Evolutionary conservation across 108 stramenopile genomes (phyloP), one percentile per base, ranked within the genome.

Genomic region (Nitzschia sp.): DNA sequence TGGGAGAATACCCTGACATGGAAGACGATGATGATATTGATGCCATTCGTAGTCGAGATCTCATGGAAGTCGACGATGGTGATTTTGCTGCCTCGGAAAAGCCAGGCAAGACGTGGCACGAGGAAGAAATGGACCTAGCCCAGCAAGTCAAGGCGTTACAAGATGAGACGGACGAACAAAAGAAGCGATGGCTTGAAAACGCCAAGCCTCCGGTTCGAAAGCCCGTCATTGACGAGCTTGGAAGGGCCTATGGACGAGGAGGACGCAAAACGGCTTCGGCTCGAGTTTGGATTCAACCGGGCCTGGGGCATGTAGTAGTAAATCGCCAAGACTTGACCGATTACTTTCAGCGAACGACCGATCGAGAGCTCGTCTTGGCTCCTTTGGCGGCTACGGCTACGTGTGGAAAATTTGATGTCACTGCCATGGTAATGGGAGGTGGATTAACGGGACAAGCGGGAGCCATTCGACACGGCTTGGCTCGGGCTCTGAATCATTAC

Each of bases 261-360:
- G 84, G 95, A 28, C 93, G 97, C 6, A 99, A 99, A 86, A 85
- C 91, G 48, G 88, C 96, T 25, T 66, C 87, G 30, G 97, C 98
- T 3, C 71, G 96, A 21, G 98, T 98, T 27, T 97, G 97, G 96
- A 83, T 99, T 64, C 83, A 92, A 47, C 93, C 93, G 5, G 97
- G 96, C 17, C 74, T 80, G 26, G 97, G 97, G 18, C 66, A 79
- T 26, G 80, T 98, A 30, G 72, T 78, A 2, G 89, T 99, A 47
- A 99, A 99, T 78, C 76, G 83, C 15, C 84, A 66, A 65, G 82
- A 84, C 29, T 83, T 98, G 45, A 76, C 84, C 13, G 86, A 96
- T 28, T 97, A 97, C 87, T 98, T 99, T 68, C 74, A 79, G 1
- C 79, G 94, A 25, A 78, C 71, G 23, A 48, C 84, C 1, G 81